Evolutionary conservation across 1,284 basidiomycete species (phyloP), one percentile per base, ranked within the genome.

Genomic region (Ceratobasidium sp.): DNA sequence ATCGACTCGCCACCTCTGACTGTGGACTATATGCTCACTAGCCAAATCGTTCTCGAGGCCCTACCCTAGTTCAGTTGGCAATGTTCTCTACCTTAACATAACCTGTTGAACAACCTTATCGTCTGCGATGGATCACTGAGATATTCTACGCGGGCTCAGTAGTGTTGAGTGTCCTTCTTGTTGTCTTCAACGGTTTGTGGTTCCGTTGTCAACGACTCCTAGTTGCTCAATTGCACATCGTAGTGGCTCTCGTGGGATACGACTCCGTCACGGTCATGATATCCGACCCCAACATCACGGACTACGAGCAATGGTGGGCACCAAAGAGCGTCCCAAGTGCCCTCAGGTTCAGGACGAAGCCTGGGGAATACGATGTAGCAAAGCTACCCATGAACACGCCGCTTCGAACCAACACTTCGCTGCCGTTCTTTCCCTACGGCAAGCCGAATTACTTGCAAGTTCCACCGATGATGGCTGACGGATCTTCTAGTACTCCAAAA

Each of bases 381-480:
- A 16, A 22, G n/a, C 51, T 68, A 16, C 53, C 65, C 19, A 1
- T 19, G 6, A 29, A 68, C 41, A 56, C 39, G 9, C 27, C 37
- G 3, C 39, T 68, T 13, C 53, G 65, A n/a, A 68, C 37, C 13
- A 68, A 68, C 19, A 43, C 51, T 51, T 65, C 63, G 4, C 22
- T 65, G 65, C 53, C 65, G 11, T n/a, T 68, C 2, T 68, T 68
- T 41, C 11, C 64, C 22, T 66, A 66, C 22, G 24, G 64, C 53
- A 34, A 53, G 64, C 49, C 0, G 4, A n/a, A 16, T 48, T 22
- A 7, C 13, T 34, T 37, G 34, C 11, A 54, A 22, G n/a, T 51
- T 24, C 49, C 1, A 24, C n/a, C 2, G 24, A 46, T 46, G n/a
- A 22, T 22, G n/a, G 1, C 19, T 14, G 29, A 29, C 7, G 22